Conservation (phyloP, 2,329 filamentous ascomycete species). For the Lecanicillium sp. region DNA sequence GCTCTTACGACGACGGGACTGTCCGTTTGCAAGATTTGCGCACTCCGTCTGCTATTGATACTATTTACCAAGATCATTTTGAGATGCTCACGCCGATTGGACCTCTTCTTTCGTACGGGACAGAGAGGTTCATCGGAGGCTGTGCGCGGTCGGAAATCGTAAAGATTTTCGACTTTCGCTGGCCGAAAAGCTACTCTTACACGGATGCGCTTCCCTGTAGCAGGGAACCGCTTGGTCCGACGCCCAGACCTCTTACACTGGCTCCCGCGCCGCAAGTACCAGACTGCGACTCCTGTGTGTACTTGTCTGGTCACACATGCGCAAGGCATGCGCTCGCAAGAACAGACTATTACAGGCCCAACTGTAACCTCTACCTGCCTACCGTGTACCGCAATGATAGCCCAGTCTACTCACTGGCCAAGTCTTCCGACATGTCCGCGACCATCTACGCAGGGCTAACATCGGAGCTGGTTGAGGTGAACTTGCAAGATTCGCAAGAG, state of each 20-base stretch:
- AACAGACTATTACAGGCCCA: constrained; percentile 32
- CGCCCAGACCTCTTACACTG: constrained; percentile 19
- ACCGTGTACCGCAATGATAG: constrained; percentile 12
- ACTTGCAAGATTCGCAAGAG: constrained; percentile 3
- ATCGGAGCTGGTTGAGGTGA: constrained; percentile 30
- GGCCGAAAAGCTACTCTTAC: constrained; percentile 34
- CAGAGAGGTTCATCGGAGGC: constrained; percentile 34
- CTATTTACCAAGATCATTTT: constrained; percentile 37
- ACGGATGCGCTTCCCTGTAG: constrained; percentile 32
- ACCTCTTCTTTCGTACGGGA: constrained; percentile 30
- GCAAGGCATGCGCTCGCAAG: constrained; percentile 32
- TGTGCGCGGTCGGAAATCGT: constrained; percentile 27
- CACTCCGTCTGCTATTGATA: constrained; percentile 29
- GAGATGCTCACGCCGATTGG: constrained; percentile 28
- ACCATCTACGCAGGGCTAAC: constrained; percentile 35
- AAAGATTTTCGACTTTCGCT: constrained; percentile 40
- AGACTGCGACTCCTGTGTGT: constrained; percentile 21
- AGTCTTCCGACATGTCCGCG: constrained; percentile 28
- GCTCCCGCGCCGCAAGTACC: constrained; percentile 11
- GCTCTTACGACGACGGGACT: constrained; percentile 36
- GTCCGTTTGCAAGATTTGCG: constrained; percentile 28
- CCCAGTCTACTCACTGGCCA: constrained; percentile 30
- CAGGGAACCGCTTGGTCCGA: constrained; percentile 23
- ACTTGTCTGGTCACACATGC: constrained; percentile 21
- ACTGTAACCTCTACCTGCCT: constrained; percentile 30